A percentile compares a stretch with the other conserved stretches of the same genome.
phyloP scores from a whole-genome alignment of 169 alveolate genomes.

The Eimeria maxima region DNA sequence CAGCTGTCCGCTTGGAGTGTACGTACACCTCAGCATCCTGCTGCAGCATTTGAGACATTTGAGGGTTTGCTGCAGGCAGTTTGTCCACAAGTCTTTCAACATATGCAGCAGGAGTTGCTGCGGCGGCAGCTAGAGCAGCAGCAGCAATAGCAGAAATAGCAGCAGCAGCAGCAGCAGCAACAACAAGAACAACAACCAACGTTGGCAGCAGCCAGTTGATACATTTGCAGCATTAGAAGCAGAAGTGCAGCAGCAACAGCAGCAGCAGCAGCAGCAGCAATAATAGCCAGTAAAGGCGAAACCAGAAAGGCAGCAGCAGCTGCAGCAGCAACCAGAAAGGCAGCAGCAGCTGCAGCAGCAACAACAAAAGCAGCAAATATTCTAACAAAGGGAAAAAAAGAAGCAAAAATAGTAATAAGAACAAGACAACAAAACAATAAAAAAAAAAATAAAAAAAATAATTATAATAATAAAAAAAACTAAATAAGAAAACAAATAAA shows the following conservation, averaged over 20 bases:
- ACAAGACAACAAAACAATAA: neutral
- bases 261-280: conserved; percentile 30
- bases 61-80: conserved; percentile 50
- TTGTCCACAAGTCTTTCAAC: neutral
- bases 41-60: neutral
- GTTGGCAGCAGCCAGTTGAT: conserved; percentile 1
- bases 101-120: conserved; percentile 34
- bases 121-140: too few relatives aligned
- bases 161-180: neutral
- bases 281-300: too few relatives aligned
- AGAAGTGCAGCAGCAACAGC: neutral
- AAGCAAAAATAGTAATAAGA: too few relatives aligned
- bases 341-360: neutral
- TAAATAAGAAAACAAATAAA: too few relatives aligned
- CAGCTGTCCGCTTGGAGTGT: conserved; percentile 20
- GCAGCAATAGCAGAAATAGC: neutral
- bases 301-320: conserved; percentile 1
- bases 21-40: neutral
- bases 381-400: neutral
- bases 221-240: conserved; percentile 4
- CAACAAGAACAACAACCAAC: neutral
- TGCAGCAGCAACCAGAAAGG: neutral
- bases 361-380: too few relatives aligned
- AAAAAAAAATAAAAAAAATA: neutral
- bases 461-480: neutral